phyloP scores from a whole-genome alignment of 225 moss, liverwort and hornwort species.

The Polytrichum commune region DNA sequence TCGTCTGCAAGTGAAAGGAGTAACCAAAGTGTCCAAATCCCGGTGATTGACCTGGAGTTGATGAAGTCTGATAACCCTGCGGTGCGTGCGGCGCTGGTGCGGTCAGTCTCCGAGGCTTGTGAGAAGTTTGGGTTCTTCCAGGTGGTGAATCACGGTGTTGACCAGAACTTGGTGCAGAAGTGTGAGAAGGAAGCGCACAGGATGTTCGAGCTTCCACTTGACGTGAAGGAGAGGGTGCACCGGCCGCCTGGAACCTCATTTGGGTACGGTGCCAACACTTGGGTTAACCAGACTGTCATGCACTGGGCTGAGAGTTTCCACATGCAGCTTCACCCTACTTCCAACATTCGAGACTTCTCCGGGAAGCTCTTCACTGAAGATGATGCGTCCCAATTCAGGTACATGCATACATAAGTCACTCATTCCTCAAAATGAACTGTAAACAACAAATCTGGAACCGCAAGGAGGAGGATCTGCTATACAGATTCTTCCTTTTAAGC shows the following conservation, averaged over 20 bases:
- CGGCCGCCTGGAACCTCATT: conserved; percentile 45
- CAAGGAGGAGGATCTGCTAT: too few relatives aligned
- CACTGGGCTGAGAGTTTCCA: conserved; percentile 70
- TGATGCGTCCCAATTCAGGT: conserved; percentile 49
- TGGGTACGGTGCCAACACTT: conserved; percentile 60
- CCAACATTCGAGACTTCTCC: conserved; percentile 52
- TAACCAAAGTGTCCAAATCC: conserved; percentile 21
- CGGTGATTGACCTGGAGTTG: conserved; percentile 37
- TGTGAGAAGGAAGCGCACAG: conserved; percentile 51
- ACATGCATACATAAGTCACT: background rate
- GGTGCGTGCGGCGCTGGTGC: conserved; percentile 19
- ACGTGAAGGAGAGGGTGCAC: conserved; percentile 59
- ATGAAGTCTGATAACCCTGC: conserved; percentile 17
- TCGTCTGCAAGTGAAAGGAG: background rate
- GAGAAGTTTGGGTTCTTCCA: conserved; percentile 80
- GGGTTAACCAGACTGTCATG: conserved; percentile 57
- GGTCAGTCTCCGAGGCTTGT: conserved; percentile 41
- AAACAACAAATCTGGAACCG: too few relatives aligned
- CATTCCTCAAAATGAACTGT: too few relatives aligned
- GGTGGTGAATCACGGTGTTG: conserved; percentile 72
- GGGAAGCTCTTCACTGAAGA: conserved; percentile 40
- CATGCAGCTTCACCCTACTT: conserved; percentile 60
- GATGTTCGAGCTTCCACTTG: conserved; percentile 69
- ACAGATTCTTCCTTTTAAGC: too few relatives aligned
- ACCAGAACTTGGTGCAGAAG: conserved; percentile 33